Conservation (phyloP, 2,329 filamentous ascomycete genomes). For the Colletotrichum sansevieriae region DNA sequence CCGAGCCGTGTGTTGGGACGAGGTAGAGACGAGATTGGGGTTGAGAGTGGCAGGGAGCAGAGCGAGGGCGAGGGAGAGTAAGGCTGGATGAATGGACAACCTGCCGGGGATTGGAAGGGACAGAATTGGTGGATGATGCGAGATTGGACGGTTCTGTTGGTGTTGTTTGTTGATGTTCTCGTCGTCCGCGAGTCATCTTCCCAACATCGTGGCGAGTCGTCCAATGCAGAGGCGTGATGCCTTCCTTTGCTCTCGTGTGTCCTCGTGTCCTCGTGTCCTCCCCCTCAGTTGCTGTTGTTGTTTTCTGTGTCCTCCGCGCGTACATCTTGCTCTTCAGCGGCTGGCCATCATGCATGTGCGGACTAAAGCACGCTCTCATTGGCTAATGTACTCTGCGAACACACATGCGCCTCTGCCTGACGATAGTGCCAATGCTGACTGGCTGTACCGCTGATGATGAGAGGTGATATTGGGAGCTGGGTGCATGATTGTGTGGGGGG, state of each 20-base stretch:
- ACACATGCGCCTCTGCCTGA: conserved; percentile 17
- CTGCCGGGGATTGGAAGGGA: neutral
- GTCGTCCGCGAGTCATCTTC: conserved; percentile 2
- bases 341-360: conserved; percentile 10
- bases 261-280: neutral
- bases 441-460: conserved; percentile 7
- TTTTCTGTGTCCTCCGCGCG: neutral
- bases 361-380: neutral
- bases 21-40: neutral
- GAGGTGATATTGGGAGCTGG: conserved; percentile 24
- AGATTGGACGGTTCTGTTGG: neutral
- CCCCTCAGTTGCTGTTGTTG: neutral
- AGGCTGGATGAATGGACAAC: neutral
- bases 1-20: conserved; percentile 8
- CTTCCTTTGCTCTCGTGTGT: neutral
- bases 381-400: too few relatives aligned
- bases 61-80: too few relatives aligned
- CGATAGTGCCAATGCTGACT: conserved; percentile 8
- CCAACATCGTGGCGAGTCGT: conserved; percentile 4
- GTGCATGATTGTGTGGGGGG: conserved; percentile 31
- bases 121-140: conserved; percentile 1
- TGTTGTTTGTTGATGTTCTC: neutral
- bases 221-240: conserved; percentile 6
- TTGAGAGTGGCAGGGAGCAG: neutral
- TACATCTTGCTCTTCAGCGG: conserved; percentile 29